Evolutionary conservation across 2,329 filamentous ascomycete genomes (phyloP), one percentile per base, ranked within the genome.

Genomic region (Cadophora luteo-olivacea): DNA sequence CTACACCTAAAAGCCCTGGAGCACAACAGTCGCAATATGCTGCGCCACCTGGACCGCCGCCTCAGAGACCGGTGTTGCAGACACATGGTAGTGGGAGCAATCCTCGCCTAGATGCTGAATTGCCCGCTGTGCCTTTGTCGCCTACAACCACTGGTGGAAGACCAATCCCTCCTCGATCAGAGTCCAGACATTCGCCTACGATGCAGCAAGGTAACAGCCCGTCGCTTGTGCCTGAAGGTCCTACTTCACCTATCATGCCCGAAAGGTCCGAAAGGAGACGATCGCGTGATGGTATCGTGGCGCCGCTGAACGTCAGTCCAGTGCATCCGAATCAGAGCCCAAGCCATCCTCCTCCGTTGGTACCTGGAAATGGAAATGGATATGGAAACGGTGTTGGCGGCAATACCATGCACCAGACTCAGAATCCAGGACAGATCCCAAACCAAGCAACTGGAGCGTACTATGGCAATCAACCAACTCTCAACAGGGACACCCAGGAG

Each of bases 231-330:
- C 61, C 61, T 12, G 61, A 64, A 4, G 61, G 48, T 5, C 61
- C 61, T 8, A n/a, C 8, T 9, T 64, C 61, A 22, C 69, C 65
- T 38, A n/a, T 48, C 3, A 64, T 67, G 54, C 69, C 69, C 11
- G 33, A 64, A 11, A 45, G 67, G 7, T 70, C 69, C 0, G 60
- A 69, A 25, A 69, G 66, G 51, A 54, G 70, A 25, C 66, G 64
- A 11, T 72, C 70, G 8, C 64, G 60, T 49, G 70, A 72, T 45
- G 48, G 41, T 1, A 38, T 65, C 4, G 61, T 72, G 8, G 57
- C 65, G 4, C 70, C 70, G 12, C 24, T 72, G 25, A 69, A 67
- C 22, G 67, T 61, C 19, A 67, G 62, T 38, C 61, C 61, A 19
- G 49, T 64, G 16, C 48, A 55, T 41, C 61, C 6, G 11, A 41